Evolutionary conservation across 495 filamentous ascomycete genomes (phyloP).

Genomic region (Hypoxylon intermedium): DNA sequence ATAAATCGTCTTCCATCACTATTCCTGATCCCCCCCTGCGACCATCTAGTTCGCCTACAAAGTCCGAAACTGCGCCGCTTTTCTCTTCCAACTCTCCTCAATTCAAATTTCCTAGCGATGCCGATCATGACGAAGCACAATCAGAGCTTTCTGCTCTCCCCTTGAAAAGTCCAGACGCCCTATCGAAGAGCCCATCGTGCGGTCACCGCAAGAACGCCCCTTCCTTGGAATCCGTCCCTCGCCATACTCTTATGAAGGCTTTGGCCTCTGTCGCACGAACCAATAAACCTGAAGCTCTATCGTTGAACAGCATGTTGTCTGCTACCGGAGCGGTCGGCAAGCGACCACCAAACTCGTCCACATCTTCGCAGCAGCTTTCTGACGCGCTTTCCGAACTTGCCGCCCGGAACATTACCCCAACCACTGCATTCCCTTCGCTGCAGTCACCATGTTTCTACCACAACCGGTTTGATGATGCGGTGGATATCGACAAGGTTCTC

Average conservation of each 20-base stretch:
- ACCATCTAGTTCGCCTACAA: slow-evolving; percentile 29
- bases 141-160: slow-evolving; percentile 34
- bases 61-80: slow-evolving; percentile 38
- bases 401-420: slow-evolving; percentile 58
- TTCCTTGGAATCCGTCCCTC: slow-evolving; percentile 75
- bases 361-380: slow-evolving; percentile 69
- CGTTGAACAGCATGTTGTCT: slow-evolving; percentile 61
- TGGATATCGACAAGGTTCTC: slow-evolving; percentile 92
- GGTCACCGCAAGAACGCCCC: slow-evolving; percentile 67
- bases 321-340: slow-evolving; percentile 52
- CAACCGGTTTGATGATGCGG: slow-evolving; percentile 91
- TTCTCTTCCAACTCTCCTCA: slow-evolving; percentile 21
- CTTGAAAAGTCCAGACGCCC: slow-evolving; percentile 20
- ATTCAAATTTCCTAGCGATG: slow-evolving; percentile 44
- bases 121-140: slow-evolving; percentile 34
- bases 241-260: slow-evolving; percentile 89
- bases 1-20: slow-evolving; percentile 23
- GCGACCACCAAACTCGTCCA: slow-evolving; percentile 52
- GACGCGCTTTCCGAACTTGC: slow-evolving; percentile 70
- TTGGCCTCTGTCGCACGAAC: slow-evolving; percentile 74
- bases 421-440: slow-evolving; percentile 69
- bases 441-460: slow-evolving; percentile 98
- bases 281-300: slow-evolving; percentile 63
- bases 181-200: slow-evolving; percentile 42
- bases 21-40: slow-evolving; percentile 27